These are phyloP conservation scores for Avena sativa DNA, from an alignment of 176 grass and related monocot species.

Conservation along the genomic window DNA sequence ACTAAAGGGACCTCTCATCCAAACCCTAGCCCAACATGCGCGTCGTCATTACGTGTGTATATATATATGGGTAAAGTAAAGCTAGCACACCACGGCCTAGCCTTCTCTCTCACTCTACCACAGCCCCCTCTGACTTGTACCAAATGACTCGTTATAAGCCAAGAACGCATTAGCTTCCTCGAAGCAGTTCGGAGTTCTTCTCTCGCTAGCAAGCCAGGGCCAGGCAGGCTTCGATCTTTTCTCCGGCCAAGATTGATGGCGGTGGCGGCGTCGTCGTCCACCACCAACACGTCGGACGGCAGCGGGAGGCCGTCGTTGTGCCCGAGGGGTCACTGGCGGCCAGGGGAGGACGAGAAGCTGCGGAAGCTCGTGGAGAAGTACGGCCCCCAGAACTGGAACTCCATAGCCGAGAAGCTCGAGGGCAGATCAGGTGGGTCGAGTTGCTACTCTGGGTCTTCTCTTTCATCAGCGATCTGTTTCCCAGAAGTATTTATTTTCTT, in stretches of 20 bases:
- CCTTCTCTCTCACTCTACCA: constrained; percentile 37
- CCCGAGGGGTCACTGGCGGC: constrained; percentile 84
- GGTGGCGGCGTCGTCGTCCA: constrained; percentile 68
- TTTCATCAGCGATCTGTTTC: constrained; percentile 37
- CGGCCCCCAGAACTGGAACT: constrained; percentile 97
- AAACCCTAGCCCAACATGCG: constrained; percentile 42
- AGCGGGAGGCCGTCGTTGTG: constrained; percentile 53
- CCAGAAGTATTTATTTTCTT: background rate
- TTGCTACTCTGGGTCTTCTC: constrained; percentile 11
- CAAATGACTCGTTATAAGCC: constrained; percentile 7
- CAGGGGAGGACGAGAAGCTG: constrained; percentile 84
- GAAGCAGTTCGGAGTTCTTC: constrained; percentile 7
- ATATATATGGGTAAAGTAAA: background rate
- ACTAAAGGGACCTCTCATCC: constrained; percentile 64
- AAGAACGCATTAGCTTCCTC: constrained; percentile 27
- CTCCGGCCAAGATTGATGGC: constrained; percentile 30
- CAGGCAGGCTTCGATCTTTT: background rate
- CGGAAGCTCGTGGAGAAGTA: constrained; percentile 78
- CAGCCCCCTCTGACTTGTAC: constrained; percentile 17
- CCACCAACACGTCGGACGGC: constrained; percentile 62
- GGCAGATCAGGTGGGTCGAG: constrained; percentile 83
- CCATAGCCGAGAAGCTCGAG: constrained; percentile 87
- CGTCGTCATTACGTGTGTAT: constrained; percentile 26
- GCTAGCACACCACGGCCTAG: constrained; percentile 19
- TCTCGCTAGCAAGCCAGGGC: background rate